phyloP scores from a whole-genome alignment of 73 alveolate genomes.

The Paramecium bursaria region DNA sequence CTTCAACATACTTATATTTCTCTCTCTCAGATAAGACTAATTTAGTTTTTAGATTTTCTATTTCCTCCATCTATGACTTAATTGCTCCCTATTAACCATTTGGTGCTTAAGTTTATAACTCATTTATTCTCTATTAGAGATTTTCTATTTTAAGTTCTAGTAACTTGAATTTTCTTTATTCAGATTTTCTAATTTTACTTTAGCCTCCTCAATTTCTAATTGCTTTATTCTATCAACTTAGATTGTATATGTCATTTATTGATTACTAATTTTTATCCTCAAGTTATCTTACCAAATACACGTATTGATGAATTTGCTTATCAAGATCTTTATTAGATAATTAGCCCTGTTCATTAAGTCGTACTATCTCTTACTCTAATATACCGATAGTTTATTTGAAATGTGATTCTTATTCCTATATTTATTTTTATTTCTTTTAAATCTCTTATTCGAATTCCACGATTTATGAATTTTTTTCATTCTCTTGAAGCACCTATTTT shows the following conservation, averaged over 20 bases:
- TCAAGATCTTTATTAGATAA: constrained; percentile 12
- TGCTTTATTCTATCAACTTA: neutral
- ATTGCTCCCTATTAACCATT: neutral
- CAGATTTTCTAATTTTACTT: neutral
- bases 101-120: neutral
- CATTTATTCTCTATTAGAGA: neutral
- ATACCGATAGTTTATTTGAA: neutral
- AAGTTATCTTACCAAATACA: neutral
- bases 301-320: neutral
- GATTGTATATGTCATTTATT: constrained; percentile 5
- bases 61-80: constrained; percentile 16
- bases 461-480: neutral
- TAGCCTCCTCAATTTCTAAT: constrained; percentile 3
- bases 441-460: constrained; percentile 13
- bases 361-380: constrained; percentile 6
- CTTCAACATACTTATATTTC: constrained; percentile 13
- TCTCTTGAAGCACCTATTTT: neutral
- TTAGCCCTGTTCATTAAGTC: neutral
- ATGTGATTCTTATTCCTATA: neutral
- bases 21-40: constrained; percentile 16
- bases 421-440: neutral
- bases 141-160: neutral
- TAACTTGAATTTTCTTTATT: neutral
- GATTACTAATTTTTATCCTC: constrained; percentile 19
- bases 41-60: constrained; percentile 3